phyloP scores from a whole-genome alignment of 1,284 basidiomycete genomes.

The Cutaneotrichosporon sp. region DNA sequence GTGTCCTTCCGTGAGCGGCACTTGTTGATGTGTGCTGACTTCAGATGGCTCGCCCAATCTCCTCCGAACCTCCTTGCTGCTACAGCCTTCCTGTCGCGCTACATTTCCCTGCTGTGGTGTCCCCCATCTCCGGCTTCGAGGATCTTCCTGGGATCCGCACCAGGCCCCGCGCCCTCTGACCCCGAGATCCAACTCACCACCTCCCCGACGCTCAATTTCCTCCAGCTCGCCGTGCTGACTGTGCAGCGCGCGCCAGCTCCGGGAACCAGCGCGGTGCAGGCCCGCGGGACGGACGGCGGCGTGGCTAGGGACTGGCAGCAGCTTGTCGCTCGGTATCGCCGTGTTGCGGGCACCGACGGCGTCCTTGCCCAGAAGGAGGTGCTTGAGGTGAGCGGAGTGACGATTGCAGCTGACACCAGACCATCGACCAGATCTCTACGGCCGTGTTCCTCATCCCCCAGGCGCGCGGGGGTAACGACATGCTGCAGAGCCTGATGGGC shows the following conservation, averaged over 20 bases:
- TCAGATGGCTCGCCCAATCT: slow-evolving; percentile 74
- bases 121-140: slow-evolving; percentile 50
- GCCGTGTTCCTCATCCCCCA: slow-evolving; percentile 73
- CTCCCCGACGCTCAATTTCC: slow-evolving; percentile 72
- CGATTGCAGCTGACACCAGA: slow-evolving; percentile 44
- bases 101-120: slow-evolving; percentile 59
- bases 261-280: slow-evolving; percentile 47
- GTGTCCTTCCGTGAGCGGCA: slow-evolving; percentile 75
- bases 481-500: slow-evolving; percentile 75
- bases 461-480: slow-evolving; percentile 66
- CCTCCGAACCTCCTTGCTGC: slow-evolving; percentile 83
- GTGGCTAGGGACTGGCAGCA: slow-evolving; percentile 67
- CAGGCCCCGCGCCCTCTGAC: slow-evolving; percentile 32
- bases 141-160: slow-evolving; percentile 49
- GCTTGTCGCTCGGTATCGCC: slow-evolving; percentile 69
- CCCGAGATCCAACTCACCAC: slow-evolving; percentile 68
- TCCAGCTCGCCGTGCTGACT: slow-evolving; percentile 74
- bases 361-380: slow-evolving; percentile 63
- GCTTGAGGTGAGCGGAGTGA: slow-evolving; percentile 69
- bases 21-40: slow-evolving; percentile 1
- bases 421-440: slow-evolving; percentile 58
- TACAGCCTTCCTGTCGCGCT: slow-evolving; percentile 71
- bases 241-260: slow-evolving; percentile 72
- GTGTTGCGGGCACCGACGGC: slow-evolving; percentile 54
- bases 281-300: slow-evolving; percentile 55